A percentile compares a stretch with the other conserved stretches of the same genome.
phyloP scores from a whole-genome alignment of 1,284 basidiomycete genomes.

The Boletus semigastroideus region DNA sequence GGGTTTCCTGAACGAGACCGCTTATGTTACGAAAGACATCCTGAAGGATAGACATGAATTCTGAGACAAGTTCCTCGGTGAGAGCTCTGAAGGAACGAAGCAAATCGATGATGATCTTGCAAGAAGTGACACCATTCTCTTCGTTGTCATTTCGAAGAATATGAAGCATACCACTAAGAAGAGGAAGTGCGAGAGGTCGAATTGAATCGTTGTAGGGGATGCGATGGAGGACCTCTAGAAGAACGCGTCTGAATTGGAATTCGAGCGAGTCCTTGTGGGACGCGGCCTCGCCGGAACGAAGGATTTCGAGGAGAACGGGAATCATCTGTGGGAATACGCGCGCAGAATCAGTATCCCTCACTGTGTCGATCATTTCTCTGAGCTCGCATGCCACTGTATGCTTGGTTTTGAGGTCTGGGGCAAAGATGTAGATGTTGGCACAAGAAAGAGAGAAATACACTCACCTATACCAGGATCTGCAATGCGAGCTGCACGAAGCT shows the following conservation, averaged over 20 bases:
- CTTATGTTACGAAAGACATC: conserved; percentile 81
- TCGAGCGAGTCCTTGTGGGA: conserved; percentile 80
- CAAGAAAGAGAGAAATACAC: conserved; percentile 14
- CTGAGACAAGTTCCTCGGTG: conserved; percentile 76
- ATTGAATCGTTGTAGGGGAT: conserved; percentile 83
- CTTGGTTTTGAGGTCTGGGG: conserved; percentile 67
- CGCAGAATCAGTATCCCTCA: conserved; percentile 78
- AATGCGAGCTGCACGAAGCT: conserved; percentile 66
- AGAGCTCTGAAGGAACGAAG: conserved; percentile 69
- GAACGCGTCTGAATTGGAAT: conserved; percentile 82
- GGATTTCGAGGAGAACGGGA: conserved; percentile 76
- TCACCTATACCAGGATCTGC: conserved; percentile 71
- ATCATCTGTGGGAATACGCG: conserved; percentile 73
- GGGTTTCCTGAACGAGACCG: conserved; percentile 72
- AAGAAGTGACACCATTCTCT: conserved; percentile 89
- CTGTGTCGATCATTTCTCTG: conserved; percentile 83
- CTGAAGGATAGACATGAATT: conserved; percentile 79
- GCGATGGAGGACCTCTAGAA: conserved; percentile 88
- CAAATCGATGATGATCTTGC: conserved; percentile 91
- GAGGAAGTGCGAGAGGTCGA: conserved; percentile 64
- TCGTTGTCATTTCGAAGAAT: conserved; percentile 92
- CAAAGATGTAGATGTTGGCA: background rate
- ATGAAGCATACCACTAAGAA: conserved; percentile 80
- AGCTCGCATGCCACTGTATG: conserved; percentile 76
- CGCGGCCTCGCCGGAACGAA: conserved; percentile 76